Evolutionary conservation across 768 basidiomycete species (phyloP), one percentile per base, ranked within the genome.

Genomic region (Russula abietina): DNA sequence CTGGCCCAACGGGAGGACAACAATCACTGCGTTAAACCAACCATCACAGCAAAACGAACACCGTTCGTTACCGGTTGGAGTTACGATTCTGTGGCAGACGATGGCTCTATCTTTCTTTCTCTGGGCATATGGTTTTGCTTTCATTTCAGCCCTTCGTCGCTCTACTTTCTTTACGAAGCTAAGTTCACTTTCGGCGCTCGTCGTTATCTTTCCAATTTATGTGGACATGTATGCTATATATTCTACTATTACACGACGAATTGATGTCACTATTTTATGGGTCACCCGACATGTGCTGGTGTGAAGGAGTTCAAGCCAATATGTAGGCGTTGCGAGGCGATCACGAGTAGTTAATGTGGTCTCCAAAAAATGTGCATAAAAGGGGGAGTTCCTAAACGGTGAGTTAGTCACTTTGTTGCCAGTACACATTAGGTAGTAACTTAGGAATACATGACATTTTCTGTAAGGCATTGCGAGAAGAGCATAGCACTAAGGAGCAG

Each of bases 161-260:
- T 22, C 33, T 19, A 8, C 38, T 28, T 55, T 11, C 38, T 28
- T 60, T n/a, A n/a, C 38, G 41, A 63, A 30, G 19, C 19, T 16
- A 14, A 17, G 28, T 59, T 59, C 46, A 16, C 30, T 28, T 53
- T 38, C 28, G 1, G 1, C 33, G 36, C 43, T 48, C n/a, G 19
- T 14, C 48, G n/a, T n/a, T 39, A 12, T 17, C 36, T 17, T 49
- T 50, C n/a, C 43, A 9, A 14, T 59, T 59, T 48, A 36, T 33
- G 28, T 5, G 49, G 39, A 36, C 19, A 33, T 64, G 62, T 64
- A 59, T 59, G 26, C n/a, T n/a, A 39, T 54, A 55, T n/a, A 32
- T 22, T 8, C n/a, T 59, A 32, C 30, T 58, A 39, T 45, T 43
- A 33, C 14, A 50, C 41, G 52, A 48, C 22, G 48, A 54, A 51